Evolutionary conservation across 192 early-diverging fungal species (phyloP).

Genomic region (Chytriomyces confervae): DNA sequence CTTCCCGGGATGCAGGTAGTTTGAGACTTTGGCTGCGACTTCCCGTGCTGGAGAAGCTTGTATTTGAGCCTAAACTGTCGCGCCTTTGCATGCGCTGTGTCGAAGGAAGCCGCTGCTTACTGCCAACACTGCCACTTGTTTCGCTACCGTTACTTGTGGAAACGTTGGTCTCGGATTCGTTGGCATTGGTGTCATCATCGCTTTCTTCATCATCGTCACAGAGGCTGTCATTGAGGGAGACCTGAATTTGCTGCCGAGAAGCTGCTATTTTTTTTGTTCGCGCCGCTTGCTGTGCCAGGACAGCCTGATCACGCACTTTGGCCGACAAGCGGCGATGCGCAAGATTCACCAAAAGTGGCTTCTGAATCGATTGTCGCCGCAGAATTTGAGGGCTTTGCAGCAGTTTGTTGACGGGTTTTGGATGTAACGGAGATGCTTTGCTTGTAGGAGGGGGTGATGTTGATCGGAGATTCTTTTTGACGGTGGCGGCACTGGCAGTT

Average conservation of each 20-base stretch:
- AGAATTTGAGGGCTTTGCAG: not conserved
- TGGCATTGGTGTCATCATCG: not conserved
- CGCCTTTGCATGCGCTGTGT: not conserved
- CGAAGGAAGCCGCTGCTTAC: not conserved
- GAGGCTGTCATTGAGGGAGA: not conserved
- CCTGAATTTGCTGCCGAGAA: not conserved
- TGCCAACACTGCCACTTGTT: not conserved
- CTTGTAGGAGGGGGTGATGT: not conserved
- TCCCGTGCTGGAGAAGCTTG: not conserved
- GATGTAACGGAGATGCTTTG: not conserved
- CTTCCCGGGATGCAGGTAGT: constrained; percentile 7
- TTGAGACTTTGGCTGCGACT: not conserved
- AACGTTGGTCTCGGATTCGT: not conserved
- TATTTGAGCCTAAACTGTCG: not conserved
- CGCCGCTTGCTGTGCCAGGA: not conserved
- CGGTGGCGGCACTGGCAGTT: not conserved
- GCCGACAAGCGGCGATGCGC: constrained; percentile 20
- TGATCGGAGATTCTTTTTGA: not conserved
- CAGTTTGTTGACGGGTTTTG: not conserved
- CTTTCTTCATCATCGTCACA: not conserved
- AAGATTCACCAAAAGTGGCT: not conserved
- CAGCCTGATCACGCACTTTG: not conserved
- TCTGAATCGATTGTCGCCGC: constrained; percentile 3
- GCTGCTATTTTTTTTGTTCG: constrained; percentile 3
- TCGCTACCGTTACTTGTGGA: not conserved